Percentiles rank a stretch among this genome's conserved stretches.
These are phyloP conservation scores for Leptosphaerulina australis DNA, from an alignment of 2,329 filamentous ascomycete species.

Conservation along the genomic window DNA sequence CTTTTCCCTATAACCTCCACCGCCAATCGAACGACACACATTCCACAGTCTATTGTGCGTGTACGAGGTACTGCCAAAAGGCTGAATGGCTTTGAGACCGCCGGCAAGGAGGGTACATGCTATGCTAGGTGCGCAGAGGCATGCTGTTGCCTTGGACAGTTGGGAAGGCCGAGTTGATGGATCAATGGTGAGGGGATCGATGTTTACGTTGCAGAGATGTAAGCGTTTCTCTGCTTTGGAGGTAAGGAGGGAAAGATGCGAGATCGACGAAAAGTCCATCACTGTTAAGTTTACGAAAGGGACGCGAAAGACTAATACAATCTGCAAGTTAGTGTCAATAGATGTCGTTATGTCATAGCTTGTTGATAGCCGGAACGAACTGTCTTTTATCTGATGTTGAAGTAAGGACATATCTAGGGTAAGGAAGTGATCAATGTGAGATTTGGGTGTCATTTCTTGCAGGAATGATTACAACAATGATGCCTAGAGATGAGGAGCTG, in stretches of 20 bases:
- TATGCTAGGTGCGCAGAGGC: conserved; percentile 51
- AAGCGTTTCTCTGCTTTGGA: conserved; percentile 33
- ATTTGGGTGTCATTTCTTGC: conserved; percentile 60
- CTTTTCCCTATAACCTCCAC: conserved; percentile 56
- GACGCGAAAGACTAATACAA: conserved; percentile 58
- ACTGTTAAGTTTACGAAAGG: conserved; percentile 58
- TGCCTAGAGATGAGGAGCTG: conserved; percentile 19
- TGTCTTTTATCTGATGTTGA: conserved; percentile 58
- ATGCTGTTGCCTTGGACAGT: conserved; percentile 52
- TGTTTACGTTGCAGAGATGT: conserved; percentile 62
- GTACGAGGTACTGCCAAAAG: conserved; percentile 58
- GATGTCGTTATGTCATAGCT: conserved; percentile 62
- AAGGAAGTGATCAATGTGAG: conserved; percentile 52
- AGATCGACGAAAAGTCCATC: conserved; percentile 64
- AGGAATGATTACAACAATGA: conserved; percentile 56
- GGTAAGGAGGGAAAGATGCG: conserved; percentile 21
- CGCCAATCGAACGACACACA: conserved; percentile 60
- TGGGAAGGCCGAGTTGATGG: conserved; percentile 59
- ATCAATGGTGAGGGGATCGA: conserved; percentile 59
- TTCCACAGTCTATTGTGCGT: conserved; percentile 58
- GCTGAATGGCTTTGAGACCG: conserved; percentile 64
- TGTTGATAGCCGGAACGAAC: conserved; percentile 52
- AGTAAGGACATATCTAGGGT: conserved; percentile 56
- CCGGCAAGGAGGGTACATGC: conserved; percentile 57
- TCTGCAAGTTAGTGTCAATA: conserved; percentile 55